A percentile compares a stretch with the other conserved stretches of the same genome.
These are phyloP conservation scores for Fusarium virguliforme DNA, from an alignment of 2,329 filamentous ascomycete genomes.

Conservation along the genomic window DNA sequence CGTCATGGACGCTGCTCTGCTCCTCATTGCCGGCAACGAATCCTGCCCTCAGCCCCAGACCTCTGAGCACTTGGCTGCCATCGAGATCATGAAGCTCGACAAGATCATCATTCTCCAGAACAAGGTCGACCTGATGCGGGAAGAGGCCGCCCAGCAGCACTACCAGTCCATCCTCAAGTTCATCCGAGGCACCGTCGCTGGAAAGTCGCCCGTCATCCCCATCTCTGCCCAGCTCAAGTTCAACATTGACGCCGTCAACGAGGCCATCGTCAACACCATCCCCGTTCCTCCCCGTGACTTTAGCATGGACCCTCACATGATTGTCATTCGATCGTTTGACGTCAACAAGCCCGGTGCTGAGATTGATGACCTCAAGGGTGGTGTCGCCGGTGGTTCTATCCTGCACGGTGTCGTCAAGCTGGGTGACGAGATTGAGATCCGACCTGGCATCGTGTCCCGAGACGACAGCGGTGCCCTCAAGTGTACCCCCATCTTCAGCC, in stretches of 20 bases:
- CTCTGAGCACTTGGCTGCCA: conserved; percentile 97
- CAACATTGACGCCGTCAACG: conserved; percentile 99
- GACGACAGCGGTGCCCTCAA: conserved; percentile 94
- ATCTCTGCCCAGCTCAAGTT: conserved; percentile 99
- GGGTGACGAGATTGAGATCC: conserved; percentile 98
- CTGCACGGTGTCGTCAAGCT: conserved; percentile 97
- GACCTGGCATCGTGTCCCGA: conserved; percentile 97
- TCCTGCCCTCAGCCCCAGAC: conserved; percentile 98
- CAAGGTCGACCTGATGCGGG: conserved; percentile 98
- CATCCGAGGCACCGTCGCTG: conserved; percentile 96
- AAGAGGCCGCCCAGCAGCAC: conserved; percentile 93
- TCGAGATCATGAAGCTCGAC: conserved; percentile 99
- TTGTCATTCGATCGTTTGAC: conserved; percentile 98
- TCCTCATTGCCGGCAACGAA: conserved; percentile 98
- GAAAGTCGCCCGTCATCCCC: conserved; percentile 94
- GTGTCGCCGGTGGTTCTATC: conserved; percentile 97
- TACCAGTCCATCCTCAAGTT: conserved; percentile 99
- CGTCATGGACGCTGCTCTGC: conserved; percentile 98
- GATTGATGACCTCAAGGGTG: conserved; percentile 98
- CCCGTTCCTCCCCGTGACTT: conserved; percentile 94
- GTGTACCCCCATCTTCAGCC: conserved; percentile 97
- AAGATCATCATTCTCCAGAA: conserved; percentile 99
- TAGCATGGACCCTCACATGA: conserved; percentile 94
- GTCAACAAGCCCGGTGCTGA: conserved; percentile 99
- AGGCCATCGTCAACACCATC: conserved; percentile 95